phyloP scores from a whole-genome alignment of 2,329 filamentous ascomycete species.

The Fusarium heterosporum region DNA sequence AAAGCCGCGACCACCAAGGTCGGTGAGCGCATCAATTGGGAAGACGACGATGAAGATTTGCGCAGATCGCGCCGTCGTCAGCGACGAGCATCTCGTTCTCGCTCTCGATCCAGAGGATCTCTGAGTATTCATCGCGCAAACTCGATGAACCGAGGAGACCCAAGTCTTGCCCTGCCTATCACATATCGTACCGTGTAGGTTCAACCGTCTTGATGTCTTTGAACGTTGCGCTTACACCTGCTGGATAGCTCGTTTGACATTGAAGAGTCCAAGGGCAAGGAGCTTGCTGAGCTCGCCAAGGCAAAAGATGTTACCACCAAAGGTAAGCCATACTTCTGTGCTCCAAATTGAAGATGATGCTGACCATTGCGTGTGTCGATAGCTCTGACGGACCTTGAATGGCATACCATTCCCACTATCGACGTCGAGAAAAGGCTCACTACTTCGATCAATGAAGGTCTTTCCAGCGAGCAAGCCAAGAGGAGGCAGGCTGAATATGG shows the following conservation, averaged over 20 bases:
- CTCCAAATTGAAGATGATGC: accelerated
- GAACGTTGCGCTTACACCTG: neutral
- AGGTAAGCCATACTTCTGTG: neutral
- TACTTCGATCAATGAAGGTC: neutral
- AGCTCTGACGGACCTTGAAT: constrained; percentile 17
- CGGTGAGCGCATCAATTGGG: constrained; percentile 14
- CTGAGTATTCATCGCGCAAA: constrained; percentile 2
- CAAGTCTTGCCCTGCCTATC: neutral
- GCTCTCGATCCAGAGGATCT: neutral
- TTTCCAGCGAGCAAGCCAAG: constrained; percentile 6
- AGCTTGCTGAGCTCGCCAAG: neutral
- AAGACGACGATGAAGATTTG: constrained; percentile 5
- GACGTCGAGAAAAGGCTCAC: constrained; percentile 20
- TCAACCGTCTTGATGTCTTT: accelerated
- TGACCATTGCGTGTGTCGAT: accelerated
- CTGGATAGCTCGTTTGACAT: constrained; percentile 2
- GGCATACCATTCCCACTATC: constrained; percentile 4
- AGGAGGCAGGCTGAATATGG: constrained; percentile 3
- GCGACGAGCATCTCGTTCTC: neutral
- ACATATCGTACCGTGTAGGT: constrained; percentile 10
- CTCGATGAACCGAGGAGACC: constrained; percentile 7
- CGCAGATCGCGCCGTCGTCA: constrained; percentile 5
- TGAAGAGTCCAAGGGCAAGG: constrained; percentile 20
- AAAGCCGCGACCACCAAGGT: neutral
- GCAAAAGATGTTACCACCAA: constrained; percentile 4